Evolutionary conservation across 2,329 filamentous ascomycete species (phyloP).

Genomic region (Calcarisporium arbuscula): DNA sequence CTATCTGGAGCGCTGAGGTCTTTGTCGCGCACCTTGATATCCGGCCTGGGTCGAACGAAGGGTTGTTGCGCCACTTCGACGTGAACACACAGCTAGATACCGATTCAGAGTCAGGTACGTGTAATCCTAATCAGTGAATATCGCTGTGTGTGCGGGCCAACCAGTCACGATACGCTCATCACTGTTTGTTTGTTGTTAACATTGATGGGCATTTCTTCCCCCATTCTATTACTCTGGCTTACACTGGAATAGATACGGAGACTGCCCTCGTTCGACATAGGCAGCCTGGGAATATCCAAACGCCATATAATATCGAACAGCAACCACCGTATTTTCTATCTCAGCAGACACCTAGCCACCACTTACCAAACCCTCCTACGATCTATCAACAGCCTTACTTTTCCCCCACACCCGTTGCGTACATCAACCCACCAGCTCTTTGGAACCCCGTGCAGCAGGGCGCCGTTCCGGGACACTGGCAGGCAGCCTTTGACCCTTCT

Average conservation of each 20-base stretch:
- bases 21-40: conserved; percentile 27
- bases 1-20: conserved; percentile 41
- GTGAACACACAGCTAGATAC: conserved; percentile 8
- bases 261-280: too few species aligned
- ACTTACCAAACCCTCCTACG: background rate
- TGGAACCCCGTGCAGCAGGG: conserved; percentile 25
- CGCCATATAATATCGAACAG: too few species aligned
- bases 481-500: conserved; percentile 23
- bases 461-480: conserved; percentile 27
- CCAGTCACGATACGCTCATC: background rate
- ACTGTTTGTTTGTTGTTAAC: conserved; percentile 5
- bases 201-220: too few species aligned
- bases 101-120: conserved; percentile 6
- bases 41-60: conserved; percentile 19
- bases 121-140: too few species aligned
- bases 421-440: conserved; percentile 7
- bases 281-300: too few species aligned
- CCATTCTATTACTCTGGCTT: too few species aligned
- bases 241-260: too few species aligned
- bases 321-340: too few species aligned
- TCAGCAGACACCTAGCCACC: background rate
- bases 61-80: too few species aligned
- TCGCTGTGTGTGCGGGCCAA: too few species aligned
- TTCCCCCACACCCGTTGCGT: conserved; percentile 5
- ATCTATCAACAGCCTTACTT: conserved; percentile 5